These are phyloP conservation scores for Hypoxylon fragiforme DNA, from an alignment of 495 filamentous ascomycete species.

Conservation along the genomic window DNA sequence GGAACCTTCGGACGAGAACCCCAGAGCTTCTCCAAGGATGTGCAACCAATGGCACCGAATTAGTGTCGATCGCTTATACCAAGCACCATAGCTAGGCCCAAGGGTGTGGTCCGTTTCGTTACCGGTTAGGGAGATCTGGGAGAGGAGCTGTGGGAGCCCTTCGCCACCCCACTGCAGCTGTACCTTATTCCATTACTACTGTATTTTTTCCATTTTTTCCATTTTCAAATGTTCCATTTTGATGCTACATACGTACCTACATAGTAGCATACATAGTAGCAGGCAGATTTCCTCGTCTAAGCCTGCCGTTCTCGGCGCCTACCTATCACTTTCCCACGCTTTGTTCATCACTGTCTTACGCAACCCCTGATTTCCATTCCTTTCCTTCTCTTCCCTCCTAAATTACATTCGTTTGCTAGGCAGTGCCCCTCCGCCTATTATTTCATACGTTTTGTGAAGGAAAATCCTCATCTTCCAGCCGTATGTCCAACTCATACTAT, in stretches of 20 bases:
- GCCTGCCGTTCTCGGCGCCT: background rate
- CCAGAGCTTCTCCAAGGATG: too few species aligned
- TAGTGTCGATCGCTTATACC: conserved; percentile 2
- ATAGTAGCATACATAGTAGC: background rate
- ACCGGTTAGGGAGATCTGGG: conserved; percentile 4
- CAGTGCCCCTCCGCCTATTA: too few species aligned
- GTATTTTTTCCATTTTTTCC: too few species aligned
- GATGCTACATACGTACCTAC: background rate
- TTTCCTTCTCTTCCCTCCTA: too few species aligned
- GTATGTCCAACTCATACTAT: background rate
- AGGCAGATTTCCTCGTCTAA: too few species aligned
- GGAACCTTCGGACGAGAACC: too few species aligned
- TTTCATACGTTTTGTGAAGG: background rate
- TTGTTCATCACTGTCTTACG: background rate
- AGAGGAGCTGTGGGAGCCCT: conserved; percentile 12
- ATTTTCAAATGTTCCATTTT: too few species aligned
- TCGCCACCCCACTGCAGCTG: conserved; percentile 14
- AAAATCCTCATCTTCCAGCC: background rate
- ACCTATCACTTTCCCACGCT: background rate
- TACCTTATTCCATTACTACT: conserved; percentile 1
- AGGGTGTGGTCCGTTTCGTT: conserved; percentile 28
- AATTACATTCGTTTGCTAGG: too few species aligned
- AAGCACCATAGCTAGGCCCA: background rate
- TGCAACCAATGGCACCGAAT: conserved; percentile 13
- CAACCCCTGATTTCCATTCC: background rate